Percentiles rank a stretch among this genome's conserved stretches.
Evolutionary conservation across 83 land plant genomes (phyloP).

Genomic region (Diphasiastrum complanatum): DNA sequence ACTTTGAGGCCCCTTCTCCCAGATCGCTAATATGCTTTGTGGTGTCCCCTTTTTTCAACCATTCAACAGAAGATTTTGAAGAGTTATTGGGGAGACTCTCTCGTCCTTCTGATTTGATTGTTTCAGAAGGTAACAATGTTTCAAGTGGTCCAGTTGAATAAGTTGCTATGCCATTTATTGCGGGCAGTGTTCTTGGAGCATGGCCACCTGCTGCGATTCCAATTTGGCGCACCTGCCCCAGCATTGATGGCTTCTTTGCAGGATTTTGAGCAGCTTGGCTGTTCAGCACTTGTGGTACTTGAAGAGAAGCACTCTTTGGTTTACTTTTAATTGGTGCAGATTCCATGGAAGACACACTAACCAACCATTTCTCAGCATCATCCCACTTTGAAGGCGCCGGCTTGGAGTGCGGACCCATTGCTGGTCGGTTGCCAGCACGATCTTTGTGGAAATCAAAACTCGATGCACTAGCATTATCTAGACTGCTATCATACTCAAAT

Average conservation of each 20-base stretch:
- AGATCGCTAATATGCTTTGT: no score
- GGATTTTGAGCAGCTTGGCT: conserved; percentile 3
- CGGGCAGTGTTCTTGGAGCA: no score
- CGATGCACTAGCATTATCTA: conserved; percentile 24
- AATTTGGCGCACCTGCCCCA: no score
- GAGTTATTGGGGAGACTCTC: no score
- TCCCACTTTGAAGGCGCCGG: conserved; percentile 39
- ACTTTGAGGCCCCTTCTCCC: no score
- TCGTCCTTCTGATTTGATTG: no score
- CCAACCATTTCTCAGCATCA: conserved; percentile 39
- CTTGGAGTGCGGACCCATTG: conserved; percentile 15
- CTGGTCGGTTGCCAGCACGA: conserved; percentile 11
- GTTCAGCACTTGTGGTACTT: neutral
- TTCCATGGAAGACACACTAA: conserved; percentile 18
- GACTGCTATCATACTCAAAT: conserved; percentile 20
- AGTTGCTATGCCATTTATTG: no score
- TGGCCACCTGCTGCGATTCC: no score
- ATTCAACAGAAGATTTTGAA: no score
- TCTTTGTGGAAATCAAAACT: conserved; percentile 33
- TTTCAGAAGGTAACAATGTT: no score
- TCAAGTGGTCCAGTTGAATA: no score
- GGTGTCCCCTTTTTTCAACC: no score
- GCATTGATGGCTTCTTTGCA: neutral
- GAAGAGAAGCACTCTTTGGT: conserved; percentile 1
- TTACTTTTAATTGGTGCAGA: conserved; percentile 11